Base-by-base conservation (phyloP, 176 grass and related monocot species). In the Musa schizocarpa region DNA sequence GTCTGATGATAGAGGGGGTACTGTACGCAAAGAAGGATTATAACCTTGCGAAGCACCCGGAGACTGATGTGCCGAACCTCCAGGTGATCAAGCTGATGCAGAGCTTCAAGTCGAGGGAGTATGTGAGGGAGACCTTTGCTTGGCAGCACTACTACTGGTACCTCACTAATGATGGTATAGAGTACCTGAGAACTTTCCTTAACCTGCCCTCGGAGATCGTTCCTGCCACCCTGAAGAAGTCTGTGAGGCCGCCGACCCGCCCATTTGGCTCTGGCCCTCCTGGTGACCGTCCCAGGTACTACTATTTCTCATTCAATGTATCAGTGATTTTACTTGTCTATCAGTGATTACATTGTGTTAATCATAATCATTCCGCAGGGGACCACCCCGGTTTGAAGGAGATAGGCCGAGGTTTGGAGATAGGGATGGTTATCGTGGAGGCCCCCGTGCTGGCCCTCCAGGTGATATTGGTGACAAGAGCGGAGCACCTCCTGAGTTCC, bases 61-160 rank as follows among this genome's bases (percentile, higher is more conserved):
- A 84, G 83, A 84, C 92, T 0, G 89, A 96, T 8, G 93, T 92
- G 81, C 89, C 89, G 2, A 96, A 92, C 75, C 83, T 96, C 13
- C 87, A 96, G 79, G 93, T 96, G 80, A 96, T 96, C 79, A 96
- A 96, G 93, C 93, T 96, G 58, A 96, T 92, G 93, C 93, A 96
- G 79, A 96, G 93, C 85, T 96, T 96, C 87, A 92, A 96, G 74
- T 96, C 93, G 21, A 96, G 92, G 87, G 93, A 96, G 69, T 96
- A 77, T 0, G 93, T 96, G 63, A 96, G 87, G 78, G 93, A 96
- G 77, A 96, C 93, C 69, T 96, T 96, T 81, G 92, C 89, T 9
- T 96, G 90, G 93, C 89, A 92, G 79, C 79, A 88, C 67, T 96
- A 96, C 76, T 96, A 96, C 85, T 96, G 93, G 93, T 96, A 96